Evolutionary conservation across 2,329 filamentous ascomycete genomes (phyloP), one percentile per base, ranked within the genome.

Genomic region (Xylariomycetidae sp.): DNA sequence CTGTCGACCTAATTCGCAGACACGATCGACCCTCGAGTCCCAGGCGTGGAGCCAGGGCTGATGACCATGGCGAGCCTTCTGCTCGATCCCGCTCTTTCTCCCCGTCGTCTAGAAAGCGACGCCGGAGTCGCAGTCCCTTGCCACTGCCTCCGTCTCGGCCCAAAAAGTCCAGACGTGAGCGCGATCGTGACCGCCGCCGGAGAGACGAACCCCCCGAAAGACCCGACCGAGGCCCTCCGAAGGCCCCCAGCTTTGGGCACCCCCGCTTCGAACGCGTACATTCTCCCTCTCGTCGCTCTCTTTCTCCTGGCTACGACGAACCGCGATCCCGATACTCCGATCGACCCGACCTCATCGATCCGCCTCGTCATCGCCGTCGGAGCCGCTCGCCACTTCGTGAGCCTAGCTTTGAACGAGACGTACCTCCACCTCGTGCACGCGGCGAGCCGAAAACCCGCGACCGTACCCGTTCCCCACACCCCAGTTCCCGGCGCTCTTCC

Each of bases 101-200:
- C 4, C 57, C 63, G 19, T 50, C 59, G 16, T 59, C 61, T 5
- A 42, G 57, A 22, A 69, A 68, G 44, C 57, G 65, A 31, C 55
- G 58, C 29, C 58, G 66, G 37, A 68, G 59, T 37, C 58, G 58
- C 31, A 68, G 62, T 29, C 60, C 50, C n/a, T 58, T 47, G 10
- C 48, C 66, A 2, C 49, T 57, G 15, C 56, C 53, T 3, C 47
- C 50, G 5, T 56, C 56, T 19, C 59, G 58, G 31, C 56, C 60
- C 17, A 70, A 70, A 47, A 63, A 52, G 62, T 65, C 66, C 45
- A 61, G 61, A 54, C 56, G 54, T 31, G 51, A 55, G 10, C 52
- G 54, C 29, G 52, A 55, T 10, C 52, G 51, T 24, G 52, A 55
- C 18, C 51, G 52, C 14, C 48, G 48, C 29, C 48, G 50, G 31